These are phyloP conservation scores for Capsicum chinense DNA, from an alignment of 257 asterid genomes.

Conservation along the genomic window DNA sequence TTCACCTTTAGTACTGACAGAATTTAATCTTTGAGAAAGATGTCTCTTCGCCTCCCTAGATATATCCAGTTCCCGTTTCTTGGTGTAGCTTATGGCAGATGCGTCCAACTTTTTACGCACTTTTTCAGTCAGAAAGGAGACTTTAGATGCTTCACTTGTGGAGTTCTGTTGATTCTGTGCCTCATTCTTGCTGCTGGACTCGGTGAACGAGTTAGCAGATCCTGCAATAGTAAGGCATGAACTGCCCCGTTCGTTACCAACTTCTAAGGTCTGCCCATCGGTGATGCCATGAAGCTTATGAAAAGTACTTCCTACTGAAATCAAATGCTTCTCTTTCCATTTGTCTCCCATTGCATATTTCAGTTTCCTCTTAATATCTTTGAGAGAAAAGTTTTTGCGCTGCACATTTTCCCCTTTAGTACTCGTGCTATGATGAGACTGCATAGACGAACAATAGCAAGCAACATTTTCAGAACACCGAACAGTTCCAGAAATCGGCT, in stretches of 20 bases:
- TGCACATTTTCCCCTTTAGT: conserved; percentile 41
- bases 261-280: conserved; percentile 3
- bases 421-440: conserved; percentile 35
- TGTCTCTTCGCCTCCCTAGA: conserved; percentile 79
- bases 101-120: conserved; percentile 41
- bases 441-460: conserved; percentile 61
- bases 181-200: conserved; percentile 37
- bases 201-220: conserved; percentile 30
- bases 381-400: conserved; percentile 51
- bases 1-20: conserved; percentile 37
- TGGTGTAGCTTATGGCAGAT: conserved; percentile 38
- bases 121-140: conserved; percentile 31
- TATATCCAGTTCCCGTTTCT: conserved; percentile 52
- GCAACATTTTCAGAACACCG: conserved; percentile 39
- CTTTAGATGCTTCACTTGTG: conserved; percentile 35
- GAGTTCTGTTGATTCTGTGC: conserved; percentile 25
- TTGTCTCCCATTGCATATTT: conserved; percentile 56
- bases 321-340: conserved; percentile 32
- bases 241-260: background rate
- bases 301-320: conserved; percentile 27
- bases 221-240: conserved; percentile 12
- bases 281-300: conserved; percentile 18
- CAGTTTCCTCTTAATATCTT: conserved; percentile 63
- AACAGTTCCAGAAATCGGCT: conserved; percentile 47
- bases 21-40: conserved; percentile 62